Evolutionary conservation across 2,329 filamentous ascomycete species (phyloP).

Genomic region (Tothia fuscella): DNA sequence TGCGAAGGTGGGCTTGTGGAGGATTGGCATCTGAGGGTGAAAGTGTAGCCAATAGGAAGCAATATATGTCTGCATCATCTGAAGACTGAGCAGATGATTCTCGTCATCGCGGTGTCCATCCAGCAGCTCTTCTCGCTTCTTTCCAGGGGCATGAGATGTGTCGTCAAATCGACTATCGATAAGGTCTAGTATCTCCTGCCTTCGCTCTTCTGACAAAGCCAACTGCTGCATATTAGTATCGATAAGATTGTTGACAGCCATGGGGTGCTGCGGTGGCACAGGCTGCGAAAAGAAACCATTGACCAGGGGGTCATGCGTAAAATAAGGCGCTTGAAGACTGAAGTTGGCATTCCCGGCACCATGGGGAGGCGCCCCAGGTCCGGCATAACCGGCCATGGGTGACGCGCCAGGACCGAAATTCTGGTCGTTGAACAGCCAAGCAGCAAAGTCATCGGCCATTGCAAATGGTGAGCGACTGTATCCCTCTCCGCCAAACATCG

Average conservation of each 20-base stretch:
- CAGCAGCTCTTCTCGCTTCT: constrained; percentile 61
- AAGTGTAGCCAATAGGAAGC: constrained; percentile 92
- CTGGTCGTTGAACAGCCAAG: constrained; percentile 67
- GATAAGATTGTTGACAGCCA: constrained; percentile 78
- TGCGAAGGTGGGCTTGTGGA: constrained; percentile 88
- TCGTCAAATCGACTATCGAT: constrained; percentile 76
- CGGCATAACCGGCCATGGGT: constrained; percentile 24
- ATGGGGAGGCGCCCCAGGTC: constrained; percentile 26
- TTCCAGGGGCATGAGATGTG: constrained; percentile 59
- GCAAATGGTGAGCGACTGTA: constrained; percentile 80
- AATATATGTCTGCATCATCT: constrained; percentile 94
- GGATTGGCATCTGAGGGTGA: constrained; percentile 83
- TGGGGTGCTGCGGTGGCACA: constrained; percentile 58
- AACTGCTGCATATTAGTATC: constrained; percentile 71
- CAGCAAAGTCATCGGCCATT: constrained; percentile 77
- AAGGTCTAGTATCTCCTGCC: constrained; percentile 68
- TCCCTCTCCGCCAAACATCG: constrained; percentile 75
- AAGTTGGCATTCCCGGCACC: constrained; percentile 26
- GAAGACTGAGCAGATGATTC: constrained; percentile 59
- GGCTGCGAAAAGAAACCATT: constrained; percentile 36
- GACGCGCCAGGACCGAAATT: constrained; percentile 31
- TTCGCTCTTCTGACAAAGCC: constrained; percentile 76
- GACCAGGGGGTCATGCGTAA: constrained; percentile 37
- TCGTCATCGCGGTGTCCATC: constrained; percentile 61
- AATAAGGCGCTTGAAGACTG: constrained; percentile 37